A percentile compares a stretch with the other conserved stretches of the same genome.
Evolutionary conservation across 805 yeast species (phyloP).

Genomic region (Starmera amethionina): DNA sequence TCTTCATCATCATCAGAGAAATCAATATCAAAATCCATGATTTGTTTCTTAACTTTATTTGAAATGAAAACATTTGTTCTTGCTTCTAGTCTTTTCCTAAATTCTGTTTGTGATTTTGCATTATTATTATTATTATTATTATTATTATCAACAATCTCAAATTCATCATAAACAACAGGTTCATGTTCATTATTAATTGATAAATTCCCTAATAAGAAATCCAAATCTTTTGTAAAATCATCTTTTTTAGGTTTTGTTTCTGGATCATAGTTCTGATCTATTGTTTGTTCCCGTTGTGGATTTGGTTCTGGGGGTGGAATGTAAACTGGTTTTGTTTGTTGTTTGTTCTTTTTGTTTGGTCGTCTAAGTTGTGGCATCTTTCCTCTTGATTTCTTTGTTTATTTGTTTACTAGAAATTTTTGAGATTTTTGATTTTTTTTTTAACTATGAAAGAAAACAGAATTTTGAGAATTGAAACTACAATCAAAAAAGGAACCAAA

Average conservation of each 20-base stretch:
- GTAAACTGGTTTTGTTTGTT: slow-evolving; percentile 1
- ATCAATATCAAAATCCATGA: slow-evolving; percentile 11
- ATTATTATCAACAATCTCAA: background rate
- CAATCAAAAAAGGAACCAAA: no score
- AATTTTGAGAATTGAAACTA: no score
- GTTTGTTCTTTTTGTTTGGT: background rate
- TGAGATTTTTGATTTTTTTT: no score
- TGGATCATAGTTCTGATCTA: slow-evolving; percentile 7
- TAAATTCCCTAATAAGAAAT: slow-evolving; percentile 5
- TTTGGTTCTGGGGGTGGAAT: slow-evolving; percentile 5
- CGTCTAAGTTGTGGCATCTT: background rate
- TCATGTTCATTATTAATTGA: background rate
- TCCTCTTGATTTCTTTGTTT: background rate
- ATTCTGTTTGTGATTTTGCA: no score
- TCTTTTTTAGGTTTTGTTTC: slow-evolving; percentile 7
- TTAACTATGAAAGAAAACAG: no score
- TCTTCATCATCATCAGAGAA: slow-evolving; percentile 6
- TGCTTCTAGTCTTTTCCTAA: background rate
- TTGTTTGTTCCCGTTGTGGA: background rate
- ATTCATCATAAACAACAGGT: background rate
- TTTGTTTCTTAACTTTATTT: slow-evolving; percentile 9
- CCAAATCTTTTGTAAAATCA: slow-evolving; percentile 12
- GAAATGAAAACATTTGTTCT: background rate
- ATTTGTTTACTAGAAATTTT: background rate
- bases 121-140: background rate